Base-by-base conservation (phyloP, 2,329 filamentous ascomycete genomes). In the Colletotrichum gigasporum region DNA sequence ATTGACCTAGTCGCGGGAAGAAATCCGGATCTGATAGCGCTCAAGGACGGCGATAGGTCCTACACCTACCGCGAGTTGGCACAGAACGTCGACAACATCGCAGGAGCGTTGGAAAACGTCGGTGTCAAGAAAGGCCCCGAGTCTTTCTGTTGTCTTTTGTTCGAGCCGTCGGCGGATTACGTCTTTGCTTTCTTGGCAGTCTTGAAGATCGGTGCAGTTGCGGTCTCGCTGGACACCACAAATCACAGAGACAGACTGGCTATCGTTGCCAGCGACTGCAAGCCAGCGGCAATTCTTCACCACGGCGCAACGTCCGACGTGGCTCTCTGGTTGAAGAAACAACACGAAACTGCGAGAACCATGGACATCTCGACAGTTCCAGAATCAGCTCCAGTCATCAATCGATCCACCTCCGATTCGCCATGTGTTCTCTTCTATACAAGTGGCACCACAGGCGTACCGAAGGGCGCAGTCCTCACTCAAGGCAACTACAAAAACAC, bases 101-200 rank as follows among this genome's bases (percentile, higher is more conserved):
- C 44, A 1, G 32, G 32, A 22, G 10, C 52, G 22, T 1, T 74
- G 71, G 0, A 69, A 69, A 7, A 55, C 59, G 0, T 73, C 83
- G 7, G 75, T 66, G 1, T 79, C 84, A 3, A 78, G 79, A 47
- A 75, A 78, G 35, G 42, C 78, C 5, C 71, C 82, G 0, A 67
- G 11, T 14, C 54, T 20, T 58, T 48, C 34, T 58, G 32, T 32
- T 41, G 44, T 20, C 32, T 58, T 3, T 26, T 58, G 12, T n/a
- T 58, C 1, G 42, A 58, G 34, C 54, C 54, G 2, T 58, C 71
- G 0, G 45, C 70, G 0, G 75, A 82, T 41, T 79, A 70, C 69
- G 69, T 79, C 3, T 71, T 60, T 35, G 77, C 76, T 0, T 65
- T 83, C 44, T 72, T 83, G 2, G 82, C 78, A 2, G 79, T 83